These are phyloP conservation scores for Raphanus hybrid DNA, from an alignment of 441 rosid species.

Conservation along the genomic window DNA sequence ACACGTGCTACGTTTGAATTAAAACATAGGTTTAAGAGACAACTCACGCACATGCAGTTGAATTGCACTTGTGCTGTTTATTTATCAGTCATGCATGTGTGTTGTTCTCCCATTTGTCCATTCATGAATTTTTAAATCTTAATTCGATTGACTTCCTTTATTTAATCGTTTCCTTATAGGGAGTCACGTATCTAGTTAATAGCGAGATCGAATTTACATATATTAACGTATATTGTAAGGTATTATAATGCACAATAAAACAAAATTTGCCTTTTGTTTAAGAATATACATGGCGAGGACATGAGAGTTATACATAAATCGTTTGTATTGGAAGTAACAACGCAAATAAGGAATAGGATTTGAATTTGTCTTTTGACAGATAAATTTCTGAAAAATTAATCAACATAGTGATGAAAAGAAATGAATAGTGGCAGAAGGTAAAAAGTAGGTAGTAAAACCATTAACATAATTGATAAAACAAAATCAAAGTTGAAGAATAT, in stretches of 20 bases:
- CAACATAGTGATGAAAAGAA: neutral
- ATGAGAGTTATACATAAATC: constrained; percentile 2
- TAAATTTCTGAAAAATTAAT: neutral
- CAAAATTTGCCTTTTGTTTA: constrained; percentile 20
- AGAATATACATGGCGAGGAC: neutral
- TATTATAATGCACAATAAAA: constrained; percentile 16
- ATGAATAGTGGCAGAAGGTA: neutral
- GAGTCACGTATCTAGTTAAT: constrained; percentile 8
- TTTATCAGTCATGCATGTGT: constrained; percentile 22
- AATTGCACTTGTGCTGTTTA: constrained; percentile 39
- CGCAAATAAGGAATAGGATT: neutral
- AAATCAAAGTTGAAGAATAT: neutral
- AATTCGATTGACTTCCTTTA: neutral
- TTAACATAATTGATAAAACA: neutral
- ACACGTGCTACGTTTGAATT: constrained; percentile 35
- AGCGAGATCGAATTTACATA: constrained; percentile 7
- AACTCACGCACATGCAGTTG: constrained; percentile 34
- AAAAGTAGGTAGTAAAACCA: neutral
- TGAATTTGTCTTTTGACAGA: neutral
- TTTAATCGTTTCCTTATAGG: neutral
- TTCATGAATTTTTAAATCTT: neutral
- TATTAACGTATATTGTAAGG: neutral
- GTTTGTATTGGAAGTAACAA: neutral
- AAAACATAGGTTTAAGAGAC: constrained; percentile 23
- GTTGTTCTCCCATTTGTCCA: constrained; percentile 23